Evolutionary conservation across 164 flowering plant genomes (phyloP).

Genomic region (Litsea cubeba): DNA sequence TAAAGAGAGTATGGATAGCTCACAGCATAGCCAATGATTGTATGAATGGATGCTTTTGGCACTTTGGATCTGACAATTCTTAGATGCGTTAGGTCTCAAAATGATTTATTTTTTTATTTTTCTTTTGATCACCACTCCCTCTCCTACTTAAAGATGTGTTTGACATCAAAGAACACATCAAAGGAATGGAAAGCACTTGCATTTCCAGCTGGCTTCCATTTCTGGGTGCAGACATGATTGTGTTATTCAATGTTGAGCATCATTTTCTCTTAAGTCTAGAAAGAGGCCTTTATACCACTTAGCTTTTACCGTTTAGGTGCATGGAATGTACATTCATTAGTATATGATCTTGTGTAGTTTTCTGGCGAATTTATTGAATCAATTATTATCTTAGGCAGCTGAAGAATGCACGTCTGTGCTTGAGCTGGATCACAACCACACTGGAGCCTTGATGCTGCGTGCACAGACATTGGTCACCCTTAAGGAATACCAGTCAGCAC

Average conservation of each 20-base stretch:
- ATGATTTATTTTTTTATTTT: too few relatives aligned
- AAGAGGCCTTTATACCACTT: neutral
- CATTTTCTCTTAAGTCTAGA: neutral
- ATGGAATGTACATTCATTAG: neutral
- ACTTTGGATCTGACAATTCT: neutral
- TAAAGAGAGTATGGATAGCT: too few relatives aligned
- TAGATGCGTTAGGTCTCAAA: neutral
- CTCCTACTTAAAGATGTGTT: too few relatives aligned
- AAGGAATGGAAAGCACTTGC: neutral
- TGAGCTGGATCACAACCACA: conserved; percentile 85
- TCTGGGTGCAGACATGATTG: neutral
- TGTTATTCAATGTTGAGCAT: neutral
- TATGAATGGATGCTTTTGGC: neutral
- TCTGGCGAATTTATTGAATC: neutral
- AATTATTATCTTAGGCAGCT: conserved; percentile 55
- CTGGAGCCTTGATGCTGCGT: conserved; percentile 92
- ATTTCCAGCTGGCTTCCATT: neutral
- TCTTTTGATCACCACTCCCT: neutral
- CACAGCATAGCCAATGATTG: too few relatives aligned
- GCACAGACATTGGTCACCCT: conserved; percentile 93
- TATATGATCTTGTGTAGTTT: neutral
- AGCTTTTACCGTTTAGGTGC: neutral
- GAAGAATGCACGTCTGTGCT: conserved; percentile 90
- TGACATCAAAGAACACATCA: neutral
- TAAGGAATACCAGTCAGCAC: conserved; percentile 78